A percentile compares a stretch with the other conserved stretches of the same genome.
phyloP scores from a whole-genome alignment of 2,329 filamentous ascomycete species.

The Colletotrichum tofieldiae region DNA sequence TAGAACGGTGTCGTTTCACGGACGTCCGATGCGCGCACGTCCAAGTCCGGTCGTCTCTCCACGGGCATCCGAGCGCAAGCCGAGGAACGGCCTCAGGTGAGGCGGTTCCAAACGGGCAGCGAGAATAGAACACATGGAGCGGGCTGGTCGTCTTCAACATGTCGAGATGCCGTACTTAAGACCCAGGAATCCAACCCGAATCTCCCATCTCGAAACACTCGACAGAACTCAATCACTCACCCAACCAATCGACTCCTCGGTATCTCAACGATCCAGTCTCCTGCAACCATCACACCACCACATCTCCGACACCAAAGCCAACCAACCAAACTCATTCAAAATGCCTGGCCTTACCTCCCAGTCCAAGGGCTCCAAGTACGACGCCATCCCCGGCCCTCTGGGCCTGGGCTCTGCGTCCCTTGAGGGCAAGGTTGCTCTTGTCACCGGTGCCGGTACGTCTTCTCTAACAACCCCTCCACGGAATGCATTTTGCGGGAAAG shows the following conservation, averaged over 20 bases:
- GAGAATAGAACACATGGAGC: conserved; percentile 7
- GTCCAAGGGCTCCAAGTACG: conserved; percentile 51
- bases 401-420: conserved; percentile 70
- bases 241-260: conserved; percentile 28
- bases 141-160: not conserved
- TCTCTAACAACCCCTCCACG: not conserved
- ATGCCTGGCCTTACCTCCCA: conserved; percentile 52
- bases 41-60: conserved; percentile 41
- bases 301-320: conserved; percentile 1
- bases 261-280: conserved; percentile 16
- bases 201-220: conserved; percentile 8
- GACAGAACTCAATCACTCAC: conserved; percentile 29
- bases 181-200: conserved; percentile 13
- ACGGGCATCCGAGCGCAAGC: conserved; percentile 38
- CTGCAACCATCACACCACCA: not conserved
- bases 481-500: not conserved
- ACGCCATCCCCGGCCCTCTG: conserved; percentile 56
- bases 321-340: conserved; percentile 41
- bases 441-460: conserved; percentile 74
- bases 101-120: not conserved
- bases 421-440: conserved; percentile 87
- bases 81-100: conserved; percentile 35
- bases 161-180: conserved; percentile 35
- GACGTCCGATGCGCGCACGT: conserved; percentile 39
- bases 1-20: conserved; percentile 39